Conservation (phyloP, 2,329 filamentous ascomycete species). For the Zymoseptoria pseudotritici region DNA sequence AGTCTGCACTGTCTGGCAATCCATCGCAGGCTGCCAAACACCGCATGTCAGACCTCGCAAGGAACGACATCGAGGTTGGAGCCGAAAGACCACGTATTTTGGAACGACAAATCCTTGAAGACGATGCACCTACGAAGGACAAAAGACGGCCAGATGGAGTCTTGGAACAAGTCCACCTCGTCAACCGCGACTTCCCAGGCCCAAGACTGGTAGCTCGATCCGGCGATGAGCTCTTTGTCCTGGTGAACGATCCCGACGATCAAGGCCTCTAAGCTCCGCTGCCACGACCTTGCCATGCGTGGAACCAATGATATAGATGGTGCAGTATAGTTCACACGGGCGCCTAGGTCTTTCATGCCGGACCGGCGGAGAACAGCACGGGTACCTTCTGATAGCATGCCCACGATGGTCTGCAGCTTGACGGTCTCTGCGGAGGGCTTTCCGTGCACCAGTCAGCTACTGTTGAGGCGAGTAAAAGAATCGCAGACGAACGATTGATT, state of each 20-base stretch:
- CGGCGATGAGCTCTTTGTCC: constrained; percentile 40
- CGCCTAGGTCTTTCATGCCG: constrained; percentile 24
- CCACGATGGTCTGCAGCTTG: constrained; percentile 37
- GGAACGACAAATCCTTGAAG: constrained; percentile 11
- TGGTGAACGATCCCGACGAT: constrained; percentile 36
- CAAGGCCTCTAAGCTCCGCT: constrained; percentile 36
- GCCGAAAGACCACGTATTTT: constrained; percentile 15
- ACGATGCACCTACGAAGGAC: constrained; percentile 14
- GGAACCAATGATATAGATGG: constrained; percentile 22
- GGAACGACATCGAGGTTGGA: constrained; percentile 5
- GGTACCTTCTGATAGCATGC: constrained; percentile 45
- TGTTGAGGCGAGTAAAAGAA: constrained; percentile 19
- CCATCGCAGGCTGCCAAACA: not conserved
- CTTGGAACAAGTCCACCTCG: constrained; percentile 41
- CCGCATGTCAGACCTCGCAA: not conserved
- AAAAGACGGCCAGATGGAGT: constrained; percentile 39
- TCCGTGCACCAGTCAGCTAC: constrained; percentile 37
- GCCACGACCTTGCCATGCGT: constrained; percentile 35
- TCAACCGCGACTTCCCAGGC: constrained; percentile 47
- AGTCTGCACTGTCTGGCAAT: not conserved
- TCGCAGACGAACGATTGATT: constrained; percentile 37
- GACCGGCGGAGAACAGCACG: constrained; percentile 29
- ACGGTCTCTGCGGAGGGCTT: constrained; percentile 43
- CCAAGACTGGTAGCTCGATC: constrained; percentile 43
- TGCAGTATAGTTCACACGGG: constrained; percentile 22